phyloP scores from a whole-genome alignment of 2,329 filamentous ascomycete species.

The Colletotrichum somersetense region DNA sequence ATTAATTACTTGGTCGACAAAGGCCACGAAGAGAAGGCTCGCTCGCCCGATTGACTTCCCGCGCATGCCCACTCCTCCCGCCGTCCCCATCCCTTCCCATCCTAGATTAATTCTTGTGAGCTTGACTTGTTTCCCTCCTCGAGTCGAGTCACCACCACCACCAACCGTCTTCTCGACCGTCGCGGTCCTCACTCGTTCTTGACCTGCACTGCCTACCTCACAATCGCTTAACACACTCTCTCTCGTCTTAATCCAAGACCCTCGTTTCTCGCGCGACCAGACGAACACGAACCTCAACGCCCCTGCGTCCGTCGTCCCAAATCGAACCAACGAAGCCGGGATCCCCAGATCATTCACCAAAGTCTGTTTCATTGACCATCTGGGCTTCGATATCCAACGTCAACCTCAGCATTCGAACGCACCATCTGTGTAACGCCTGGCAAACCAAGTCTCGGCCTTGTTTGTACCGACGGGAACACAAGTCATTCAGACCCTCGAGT shows the following conservation, averaged over 20 bases:
- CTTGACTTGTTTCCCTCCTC: slow-evolving; percentile 23
- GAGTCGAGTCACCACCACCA: neutral
- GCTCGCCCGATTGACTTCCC: slow-evolving; percentile 38
- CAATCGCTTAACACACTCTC: slow-evolving; percentile 35
- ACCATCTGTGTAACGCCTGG: neutral
- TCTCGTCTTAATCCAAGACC: neutral
- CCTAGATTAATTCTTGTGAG: slow-evolving; percentile 23
- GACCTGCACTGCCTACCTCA: slow-evolving; percentile 7
- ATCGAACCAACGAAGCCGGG: slow-evolving; percentile 4
- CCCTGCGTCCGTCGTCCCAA: slow-evolving; percentile 26
- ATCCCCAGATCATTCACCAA: slow-evolving; percentile 9
- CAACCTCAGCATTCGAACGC: neutral
- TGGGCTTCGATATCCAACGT: neutral
- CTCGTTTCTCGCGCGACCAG: slow-evolving; percentile 4
- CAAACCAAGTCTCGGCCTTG: neutral
- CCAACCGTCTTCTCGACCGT: neutral
- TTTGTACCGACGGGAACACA: slow-evolving; percentile 3
- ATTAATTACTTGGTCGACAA: neutral
- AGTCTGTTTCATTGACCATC: slow-evolving; percentile 3
- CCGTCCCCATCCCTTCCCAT: slow-evolving; percentile 32
- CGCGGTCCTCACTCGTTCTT: slow-evolving; percentile 33
- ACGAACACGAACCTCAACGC: slow-evolving; percentile 22
- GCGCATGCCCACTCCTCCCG: slow-evolving; percentile 36
- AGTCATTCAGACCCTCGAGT: slow-evolving; percentile 27
- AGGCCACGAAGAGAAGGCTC: neutral